Evolutionary conservation across 306 rosid species (phyloP).

Genomic region (Dalbergia cultrata): DNA sequence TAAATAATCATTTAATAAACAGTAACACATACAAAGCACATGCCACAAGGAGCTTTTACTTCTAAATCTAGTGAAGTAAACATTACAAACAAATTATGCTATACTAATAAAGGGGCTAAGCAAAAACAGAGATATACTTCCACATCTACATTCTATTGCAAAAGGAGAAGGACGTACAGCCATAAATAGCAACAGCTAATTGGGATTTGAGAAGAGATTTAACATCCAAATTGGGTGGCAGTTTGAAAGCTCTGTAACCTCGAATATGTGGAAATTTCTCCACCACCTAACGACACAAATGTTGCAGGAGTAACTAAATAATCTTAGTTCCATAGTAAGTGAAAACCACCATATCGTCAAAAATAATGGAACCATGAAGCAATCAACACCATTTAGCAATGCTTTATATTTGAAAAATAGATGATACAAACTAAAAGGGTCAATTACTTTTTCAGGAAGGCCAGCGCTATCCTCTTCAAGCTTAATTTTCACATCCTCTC

Average conservation of each 20-base stretch:
- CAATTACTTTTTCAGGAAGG: conserved; percentile 75
- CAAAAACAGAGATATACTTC: conserved; percentile 30
- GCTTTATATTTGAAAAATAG: conserved; percentile 22
- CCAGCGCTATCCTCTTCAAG: conserved; percentile 73
- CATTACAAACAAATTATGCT: conserved; percentile 26
- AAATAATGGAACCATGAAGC: conserved; percentile 24
- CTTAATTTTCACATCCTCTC: conserved; percentile 78
- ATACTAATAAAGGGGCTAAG: conserved; percentile 6
- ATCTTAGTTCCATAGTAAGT: conserved; percentile 14
- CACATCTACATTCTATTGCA: conserved; percentile 12
- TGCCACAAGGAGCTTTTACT: conserved; percentile 8
- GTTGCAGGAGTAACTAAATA: conserved; percentile 23
- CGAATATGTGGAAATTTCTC: conserved; percentile 85
- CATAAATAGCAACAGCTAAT: conserved; percentile 67
- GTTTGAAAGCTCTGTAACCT: conserved; percentile 67
- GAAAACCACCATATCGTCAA: conserved; percentile 22
- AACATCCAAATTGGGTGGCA: conserved; percentile 67
- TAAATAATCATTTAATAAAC: conserved; percentile 1
- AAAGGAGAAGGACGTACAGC: conserved; percentile 60
- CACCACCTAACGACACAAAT: conserved; percentile 65
- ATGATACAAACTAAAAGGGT: not conserved
- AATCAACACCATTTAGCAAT: conserved; percentile 16
- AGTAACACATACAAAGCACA: conserved; percentile 23
- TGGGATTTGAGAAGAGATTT: conserved; percentile 79
- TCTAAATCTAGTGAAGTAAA: conserved; percentile 19